Evolutionary conservation across 2,329 filamentous ascomycete species (phyloP).

Genomic region (Aureobasidium mangrovei): DNA sequence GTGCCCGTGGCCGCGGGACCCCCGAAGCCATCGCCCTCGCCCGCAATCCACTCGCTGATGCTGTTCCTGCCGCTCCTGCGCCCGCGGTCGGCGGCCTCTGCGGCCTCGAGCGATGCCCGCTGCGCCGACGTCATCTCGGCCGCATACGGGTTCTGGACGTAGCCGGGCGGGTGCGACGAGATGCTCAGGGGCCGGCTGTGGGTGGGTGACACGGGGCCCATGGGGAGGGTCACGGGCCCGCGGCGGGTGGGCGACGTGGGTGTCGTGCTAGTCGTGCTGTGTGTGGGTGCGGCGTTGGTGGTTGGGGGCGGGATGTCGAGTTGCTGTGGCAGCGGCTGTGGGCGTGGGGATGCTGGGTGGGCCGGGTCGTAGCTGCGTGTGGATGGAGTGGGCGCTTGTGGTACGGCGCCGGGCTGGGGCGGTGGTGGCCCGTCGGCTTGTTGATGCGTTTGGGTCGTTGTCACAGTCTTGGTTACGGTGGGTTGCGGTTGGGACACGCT

Average conservation of each 20-base stretch:
- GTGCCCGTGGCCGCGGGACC: slow-evolving; percentile 30
- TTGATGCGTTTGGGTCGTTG: background rate
- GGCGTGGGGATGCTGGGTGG: slow-evolving; percentile 32
- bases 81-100: slow-evolving; percentile 17
- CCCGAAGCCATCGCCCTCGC: slow-evolving; percentile 22
- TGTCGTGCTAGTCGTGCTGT: slow-evolving; percentile 27
- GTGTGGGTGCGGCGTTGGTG: slow-evolving; percentile 30
- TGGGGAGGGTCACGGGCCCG: slow-evolving; percentile 30
- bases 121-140: slow-evolving; percentile 31
- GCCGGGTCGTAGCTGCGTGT: slow-evolving; percentile 19
- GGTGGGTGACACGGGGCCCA: slow-evolving; percentile 27
- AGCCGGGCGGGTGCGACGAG: slow-evolving; percentile 38
- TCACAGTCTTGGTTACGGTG: slow-evolving; percentile 18
- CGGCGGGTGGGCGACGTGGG: slow-evolving; percentile 17
- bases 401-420: slow-evolving; percentile 36
- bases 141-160: slow-evolving; percentile 39
- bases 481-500: slow-evolving; percentile 19
- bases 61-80: slow-evolving; percentile 11
- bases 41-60: slow-evolving; percentile 17
- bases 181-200: slow-evolving; percentile 18
- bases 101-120: slow-evolving; percentile 26
- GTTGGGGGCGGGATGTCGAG: slow-evolving; percentile 32
- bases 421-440: slow-evolving; percentile 28
- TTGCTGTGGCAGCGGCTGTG: slow-evolving; percentile 31
- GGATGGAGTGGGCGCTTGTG: slow-evolving; percentile 20